Base-by-base conservation (phyloP, 208 protist species). In the Leishmania amazonensis region DNA sequence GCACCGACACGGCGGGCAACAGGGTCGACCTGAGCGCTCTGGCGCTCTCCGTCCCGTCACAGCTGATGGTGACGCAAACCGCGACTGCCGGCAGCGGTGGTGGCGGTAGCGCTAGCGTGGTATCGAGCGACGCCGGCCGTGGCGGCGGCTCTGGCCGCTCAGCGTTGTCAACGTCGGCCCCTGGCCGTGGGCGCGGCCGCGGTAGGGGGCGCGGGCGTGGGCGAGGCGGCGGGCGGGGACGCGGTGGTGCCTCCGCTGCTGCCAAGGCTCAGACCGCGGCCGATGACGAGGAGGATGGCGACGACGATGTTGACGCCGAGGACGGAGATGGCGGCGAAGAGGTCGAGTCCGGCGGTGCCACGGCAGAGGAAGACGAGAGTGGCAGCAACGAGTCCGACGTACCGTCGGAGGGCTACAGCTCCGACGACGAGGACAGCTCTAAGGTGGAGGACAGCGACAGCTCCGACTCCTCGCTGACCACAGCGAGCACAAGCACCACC, bases 1-100 rank as follows among this genome's bases (percentile, higher is more conserved):
- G 82, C 62, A 75, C 62, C 62, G 82, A 85, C 65, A 79, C 72
- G 9, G 64, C 57, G 2, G 82, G 82, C 7, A 79, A 65, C 38
- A n/a, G 49, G 28, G 58, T 85, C 19, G 64, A 75, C 15, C 38
- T 85, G 45, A 49, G 57, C 38, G 53, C 76, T 2, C 62, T 81
- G 15, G 82, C 78, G 31, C 60, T 54, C 19, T n/a, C 49, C 42
- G 71, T 76, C 11, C 82, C 82, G 13, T 51, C 57, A 19, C 51
- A 72, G 15, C 64, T 85, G 11, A 45, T 85, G 19, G 77, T 81
- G 38, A 75, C 60, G 42, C 54, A 81, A 19, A 68, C 5, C 31
- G 45, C 24, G 28, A 49, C n/a, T 53, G 13, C 31, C 82, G 35
- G 71, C 53, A 53, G 65, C 67, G 54, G 15, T 49, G 45, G 60